A percentile compares a stretch with the other conserved stretches of the same genome.
Evolutionary conservation across 2,329 filamentous ascomycete species (phyloP).

Genomic region (Talaromyces marneffei): DNA sequence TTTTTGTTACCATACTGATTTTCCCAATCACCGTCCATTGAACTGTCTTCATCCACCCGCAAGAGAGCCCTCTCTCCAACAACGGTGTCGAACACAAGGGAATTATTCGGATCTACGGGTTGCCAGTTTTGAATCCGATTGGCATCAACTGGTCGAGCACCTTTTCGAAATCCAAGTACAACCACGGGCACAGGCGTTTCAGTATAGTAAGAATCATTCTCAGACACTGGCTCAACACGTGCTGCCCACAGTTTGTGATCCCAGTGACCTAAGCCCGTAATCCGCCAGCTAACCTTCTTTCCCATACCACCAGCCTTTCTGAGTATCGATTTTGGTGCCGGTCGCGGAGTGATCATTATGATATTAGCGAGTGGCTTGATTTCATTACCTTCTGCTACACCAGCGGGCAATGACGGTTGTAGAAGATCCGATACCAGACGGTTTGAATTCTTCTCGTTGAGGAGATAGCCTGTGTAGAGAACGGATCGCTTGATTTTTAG

Average conservation of each 20-base stretch:
- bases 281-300: conserved; percentile 74
- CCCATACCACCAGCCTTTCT: conserved; percentile 84
- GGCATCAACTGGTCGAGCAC: conserved; percentile 71
- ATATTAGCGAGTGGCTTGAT: conserved; percentile 80
- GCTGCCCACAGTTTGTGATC: conserved; percentile 87
- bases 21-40: conserved; percentile 58
- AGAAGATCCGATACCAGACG: conserved; percentile 59
- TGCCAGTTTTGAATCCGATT: conserved; percentile 79
- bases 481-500: conserved; percentile 79
- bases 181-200: conserved; percentile 74
- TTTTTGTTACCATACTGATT: conserved; percentile 56
- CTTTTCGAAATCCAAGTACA: conserved; percentile 72
- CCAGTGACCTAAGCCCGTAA: conserved; percentile 66
- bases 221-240: conserved; percentile 65
- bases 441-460: conserved; percentile 65
- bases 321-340: conserved; percentile 65
- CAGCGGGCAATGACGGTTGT: conserved; percentile 55
- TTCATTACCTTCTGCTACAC: conserved; percentile 58
- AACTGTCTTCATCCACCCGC: conserved; percentile 68
- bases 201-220: conserved; percentile 64
- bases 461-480: conserved; percentile 88
- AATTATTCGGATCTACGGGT: conserved; percentile 62
- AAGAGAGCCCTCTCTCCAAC: conserved; percentile 84
- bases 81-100: conserved; percentile 71
- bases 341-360: conserved; percentile 79